Evolutionary conservation across 2,329 filamentous ascomycete genomes (phyloP), one percentile per base, ranked within the genome.

Genomic region (Diaporthe sp.): DNA sequence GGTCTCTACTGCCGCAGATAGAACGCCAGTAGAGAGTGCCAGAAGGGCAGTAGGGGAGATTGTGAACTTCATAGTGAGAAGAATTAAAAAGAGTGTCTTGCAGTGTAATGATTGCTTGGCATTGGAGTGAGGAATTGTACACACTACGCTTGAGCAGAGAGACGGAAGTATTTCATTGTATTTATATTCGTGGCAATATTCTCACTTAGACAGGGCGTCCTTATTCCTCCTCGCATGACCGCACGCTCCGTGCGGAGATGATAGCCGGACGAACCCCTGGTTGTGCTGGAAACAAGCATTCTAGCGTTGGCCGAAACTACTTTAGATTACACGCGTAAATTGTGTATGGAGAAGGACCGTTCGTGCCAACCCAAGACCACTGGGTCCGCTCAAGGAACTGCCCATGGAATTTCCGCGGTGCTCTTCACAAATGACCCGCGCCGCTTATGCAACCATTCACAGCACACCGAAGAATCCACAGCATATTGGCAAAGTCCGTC

Each of bases 221-320:
- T 25, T 7, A 17, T 37, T 3, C 55, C 13, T 22, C 58, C n/a
- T 31, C 8, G 39, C n/a, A 62, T 44, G 60, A 44, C 22, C 37
- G 25, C 15, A 62, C 17, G n/a, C 60, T 62, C 60, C 39, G 60
- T 44, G n/a, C 39, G 60, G 60, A 62, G 60, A 62, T 44, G 15
- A 62, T 8, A 28, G n/a, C 7, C 39, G 39, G 39, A 28, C 15
- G 39, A 4, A 62, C 2, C n/a, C 17, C n/a, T 62, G 37, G 37
- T 19, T 62, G n/a, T 62, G 13, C 37, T 62, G n/a, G 60, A 62
- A 22, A 44, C 39, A 31, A 44, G 60, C 13, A 62, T 44, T 62
- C 9, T 44, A 9, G 60, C 60, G 37, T 62, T n/a, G 60, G 60
- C 39, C 60, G 60, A 62, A 44, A 44, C 39, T 6, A 28, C n/a